phyloP scores from a whole-genome alignment of 441 rosid genomes.

The Adansonia madagascariensis region DNA sequence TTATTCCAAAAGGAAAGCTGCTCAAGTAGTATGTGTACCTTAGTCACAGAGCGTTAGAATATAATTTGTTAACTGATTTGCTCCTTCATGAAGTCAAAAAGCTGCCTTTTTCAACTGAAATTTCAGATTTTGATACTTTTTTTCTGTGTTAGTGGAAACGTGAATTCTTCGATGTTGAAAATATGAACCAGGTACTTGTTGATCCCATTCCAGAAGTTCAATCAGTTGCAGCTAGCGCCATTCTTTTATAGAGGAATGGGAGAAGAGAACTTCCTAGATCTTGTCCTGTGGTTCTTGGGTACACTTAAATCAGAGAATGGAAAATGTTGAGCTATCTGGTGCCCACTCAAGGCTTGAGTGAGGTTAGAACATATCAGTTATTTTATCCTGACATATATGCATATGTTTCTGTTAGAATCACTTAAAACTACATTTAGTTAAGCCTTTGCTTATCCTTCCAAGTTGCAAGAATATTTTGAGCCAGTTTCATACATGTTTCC shows the following conservation, averaged over 20 bases:
- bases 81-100: slow-evolving; percentile 99
- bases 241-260: slow-evolving; percentile 99
- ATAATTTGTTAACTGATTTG: slow-evolving; percentile 96
- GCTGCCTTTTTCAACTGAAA: slow-evolving; percentile 43
- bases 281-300: slow-evolving; percentile 95
- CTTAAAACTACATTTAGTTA: neutral
- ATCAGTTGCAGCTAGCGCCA: slow-evolving; percentile 98
- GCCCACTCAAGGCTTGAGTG: slow-evolving; percentile 99
- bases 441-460: neutral
- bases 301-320: slow-evolving; percentile 94
- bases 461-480: neutral
- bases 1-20: slow-evolving; percentile 97
- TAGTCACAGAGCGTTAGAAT: slow-evolving; percentile 93
- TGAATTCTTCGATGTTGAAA: slow-evolving; percentile 18
- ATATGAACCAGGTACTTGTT: slow-evolving; percentile 71
- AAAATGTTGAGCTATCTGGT: slow-evolving; percentile 98
- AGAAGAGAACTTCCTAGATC: slow-evolving; percentile 98
- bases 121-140: slow-evolving; percentile 15
- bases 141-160: neutral
- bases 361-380: slow-evolving; percentile 56
- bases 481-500: neutral
- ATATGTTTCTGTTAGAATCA: no score
- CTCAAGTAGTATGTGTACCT: slow-evolving; percentile 98
- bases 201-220: slow-evolving; percentile 99
- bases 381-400: neutral